Base-by-base conservation (phyloP, 192 early-diverging fungal species). In the Coemansia erecta region DNA sequence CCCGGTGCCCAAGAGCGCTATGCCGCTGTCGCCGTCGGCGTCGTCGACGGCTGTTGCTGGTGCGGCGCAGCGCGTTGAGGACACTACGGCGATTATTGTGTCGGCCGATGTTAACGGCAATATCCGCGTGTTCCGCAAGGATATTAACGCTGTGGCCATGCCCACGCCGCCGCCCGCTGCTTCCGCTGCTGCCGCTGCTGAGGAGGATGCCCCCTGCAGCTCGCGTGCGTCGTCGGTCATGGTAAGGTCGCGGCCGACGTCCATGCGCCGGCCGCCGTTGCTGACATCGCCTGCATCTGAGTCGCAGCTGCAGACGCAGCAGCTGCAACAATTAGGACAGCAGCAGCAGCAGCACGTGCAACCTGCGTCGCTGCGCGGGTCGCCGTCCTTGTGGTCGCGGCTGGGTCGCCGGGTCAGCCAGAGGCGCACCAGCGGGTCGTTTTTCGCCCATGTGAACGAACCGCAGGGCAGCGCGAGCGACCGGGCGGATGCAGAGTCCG, bases 41-140 rank as follows among this genome's bases (percentile, higher is more conserved):
- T 11, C n/a, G 17, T 37, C 37, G 15, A 21, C 58, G 21, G 21
- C 22, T 4, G 35, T 7, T 11, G 10, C 21, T 22, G 52, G 51
- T 33, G 43, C 21, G 3, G 1, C 49, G 2, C 24, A 52, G 54
- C 21, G 45, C 14, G 67, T 74, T 52, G 63, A 83, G 43, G 69
- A 70, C 44, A 66, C 63, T 56, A 67, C 73, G 7, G 66, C 73
- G 12, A 88, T 90, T 8, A 88, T 90, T 37, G 74, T 87, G 23
- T 82, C 85, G 8, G 80, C 86, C 11, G 88, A 87, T 56, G 77
- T 81, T 13, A 63, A 68, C 48, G 88, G 87, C 35, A 60, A 61
- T 49, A 87, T 90, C 54, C 80, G 85, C 28, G 84, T 90, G 13
- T 90, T 84, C 73, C 76, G 87, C 52, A 80, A 82, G 31, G 88